These are phyloP conservation scores for Erythrobasidium yunnanense DNA, from an alignment of 768 basidiomycete species.

Conservation along the genomic window DNA sequence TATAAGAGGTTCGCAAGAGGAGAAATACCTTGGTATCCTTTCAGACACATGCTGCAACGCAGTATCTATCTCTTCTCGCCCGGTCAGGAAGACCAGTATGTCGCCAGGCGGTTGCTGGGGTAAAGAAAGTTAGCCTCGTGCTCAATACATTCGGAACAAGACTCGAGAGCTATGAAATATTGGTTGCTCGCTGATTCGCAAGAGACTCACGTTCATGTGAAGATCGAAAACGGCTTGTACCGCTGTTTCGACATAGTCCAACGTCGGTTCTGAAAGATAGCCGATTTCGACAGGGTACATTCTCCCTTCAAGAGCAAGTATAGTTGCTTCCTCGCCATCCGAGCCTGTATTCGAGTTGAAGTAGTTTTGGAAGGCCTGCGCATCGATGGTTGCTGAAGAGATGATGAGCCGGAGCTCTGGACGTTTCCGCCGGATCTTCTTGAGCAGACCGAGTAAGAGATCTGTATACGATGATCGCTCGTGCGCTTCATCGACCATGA, in stretches of 20 bases:
- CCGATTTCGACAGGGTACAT: conserved; percentile 91
- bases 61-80: conserved; percentile 88
- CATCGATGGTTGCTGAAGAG: conserved; percentile 93
- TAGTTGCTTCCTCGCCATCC: conserved; percentile 54
- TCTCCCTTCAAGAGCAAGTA: conserved; percentile 82
- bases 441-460: conserved; percentile 74
- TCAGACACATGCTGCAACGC: conserved; percentile 51
- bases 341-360: conserved; percentile 54
- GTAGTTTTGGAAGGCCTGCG: conserved; percentile 74
- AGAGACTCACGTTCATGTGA: conserved; percentile 59
- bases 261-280: conserved; percentile 63
- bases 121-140: too few relatives aligned
- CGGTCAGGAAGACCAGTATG: conserved; percentile 85
- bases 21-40: conserved; percentile 17
- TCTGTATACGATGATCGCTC: conserved; percentile 95
- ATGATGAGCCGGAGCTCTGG: conserved; percentile 81
- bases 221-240: conserved; percentile 65
- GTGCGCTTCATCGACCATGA: conserved; percentile 99
- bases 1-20: background rate
- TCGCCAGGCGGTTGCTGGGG: conserved; percentile 70
- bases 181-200: background rate
- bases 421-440: conserved; percentile 87
- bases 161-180: background rate
- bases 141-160: background rate
- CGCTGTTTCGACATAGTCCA: conserved; percentile 71